These are phyloP conservation scores for Magnolia officinalis DNA, from an alignment of 164 flowering plant species.

Conservation along the genomic window DNA sequence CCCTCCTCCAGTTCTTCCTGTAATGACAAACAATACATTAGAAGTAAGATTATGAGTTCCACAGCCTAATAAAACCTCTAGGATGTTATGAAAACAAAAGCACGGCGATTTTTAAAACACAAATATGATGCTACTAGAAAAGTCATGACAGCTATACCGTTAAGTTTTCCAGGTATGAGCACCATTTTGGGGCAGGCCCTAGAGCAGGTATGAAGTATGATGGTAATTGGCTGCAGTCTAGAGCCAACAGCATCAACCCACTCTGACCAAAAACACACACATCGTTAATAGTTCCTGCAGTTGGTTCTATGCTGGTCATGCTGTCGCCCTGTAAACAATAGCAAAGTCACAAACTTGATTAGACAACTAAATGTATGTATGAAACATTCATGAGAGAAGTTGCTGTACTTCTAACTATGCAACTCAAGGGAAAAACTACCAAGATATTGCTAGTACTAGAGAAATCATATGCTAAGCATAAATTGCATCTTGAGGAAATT, in stretches of 20 bases:
- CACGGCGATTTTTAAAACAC: neutral
- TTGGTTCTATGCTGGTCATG: constrained; percentile 90
- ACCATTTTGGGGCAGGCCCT: constrained; percentile 98
- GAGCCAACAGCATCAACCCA: constrained; percentile 86
- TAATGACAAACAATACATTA: constrained; percentile 8
- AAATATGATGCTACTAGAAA: too few species aligned
- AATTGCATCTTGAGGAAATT: neutral
- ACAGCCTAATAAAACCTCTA: neutral
- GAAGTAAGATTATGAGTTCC: neutral
- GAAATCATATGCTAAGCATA: too few species aligned
- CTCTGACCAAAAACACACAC: constrained; percentile 67
- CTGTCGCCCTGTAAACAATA: constrained; percentile 68
- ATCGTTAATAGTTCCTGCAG: constrained; percentile 76
- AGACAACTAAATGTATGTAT: neutral
- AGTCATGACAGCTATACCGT: constrained; percentile 44
- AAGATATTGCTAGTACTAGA: neutral
- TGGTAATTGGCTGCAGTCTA: constrained; percentile 82
- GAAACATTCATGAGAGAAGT: neutral
- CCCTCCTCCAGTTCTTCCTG: constrained; percentile 94
- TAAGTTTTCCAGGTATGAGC: constrained; percentile 69
- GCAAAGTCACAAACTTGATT: neutral
- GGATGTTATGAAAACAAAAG: neutral
- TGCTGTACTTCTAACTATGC: neutral
- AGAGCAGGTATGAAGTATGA: constrained; percentile 84
- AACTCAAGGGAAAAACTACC: neutral